Evolutionary conservation across 2,329 filamentous ascomycete species (phyloP).

Genomic region (Zasmidium cellare): DNA sequence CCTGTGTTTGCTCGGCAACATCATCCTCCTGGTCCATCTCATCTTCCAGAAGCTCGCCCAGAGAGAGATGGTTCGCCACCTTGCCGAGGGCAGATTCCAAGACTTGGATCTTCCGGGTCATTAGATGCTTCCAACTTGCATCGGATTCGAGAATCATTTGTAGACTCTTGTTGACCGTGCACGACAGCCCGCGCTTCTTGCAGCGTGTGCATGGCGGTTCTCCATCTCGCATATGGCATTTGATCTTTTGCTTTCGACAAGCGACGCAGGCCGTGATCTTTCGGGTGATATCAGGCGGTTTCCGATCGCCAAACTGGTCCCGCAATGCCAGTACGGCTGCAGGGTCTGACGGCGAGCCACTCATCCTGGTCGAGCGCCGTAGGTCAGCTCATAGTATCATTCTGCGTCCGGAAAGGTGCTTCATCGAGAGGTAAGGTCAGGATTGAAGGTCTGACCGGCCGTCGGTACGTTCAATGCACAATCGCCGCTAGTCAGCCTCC

Average conservation of each 20-base stretch:
- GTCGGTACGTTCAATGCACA: neutral
- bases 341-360: conserved; percentile 15
- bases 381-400: neutral
- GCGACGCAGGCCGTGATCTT: conserved; percentile 41
- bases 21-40: conserved; percentile 27
- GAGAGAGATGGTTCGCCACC: conserved; percentile 22
- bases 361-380: neutral
- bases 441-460: neutral
- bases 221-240: conserved; percentile 43
- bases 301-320: conserved; percentile 23
- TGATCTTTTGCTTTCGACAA: conserved; percentile 45
- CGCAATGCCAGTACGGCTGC: conserved; percentile 20
- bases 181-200: conserved; percentile 42
- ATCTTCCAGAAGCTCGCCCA: conserved; percentile 25
- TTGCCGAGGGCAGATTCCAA: conserved; percentile 39
- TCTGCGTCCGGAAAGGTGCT: neutral
- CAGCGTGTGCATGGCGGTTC: conserved; percentile 43
- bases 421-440: neutral
- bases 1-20: conserved; percentile 12
- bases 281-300: conserved; percentile 29
- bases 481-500: neutral
- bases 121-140: conserved; percentile 42
- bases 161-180: conserved; percentile 43
- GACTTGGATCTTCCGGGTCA: conserved; percentile 38
- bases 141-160: conserved; percentile 46